Evolutionary conservation across 1,284 basidiomycete genomes (phyloP).

Genomic region (Leccinum griseonigrum): DNA sequence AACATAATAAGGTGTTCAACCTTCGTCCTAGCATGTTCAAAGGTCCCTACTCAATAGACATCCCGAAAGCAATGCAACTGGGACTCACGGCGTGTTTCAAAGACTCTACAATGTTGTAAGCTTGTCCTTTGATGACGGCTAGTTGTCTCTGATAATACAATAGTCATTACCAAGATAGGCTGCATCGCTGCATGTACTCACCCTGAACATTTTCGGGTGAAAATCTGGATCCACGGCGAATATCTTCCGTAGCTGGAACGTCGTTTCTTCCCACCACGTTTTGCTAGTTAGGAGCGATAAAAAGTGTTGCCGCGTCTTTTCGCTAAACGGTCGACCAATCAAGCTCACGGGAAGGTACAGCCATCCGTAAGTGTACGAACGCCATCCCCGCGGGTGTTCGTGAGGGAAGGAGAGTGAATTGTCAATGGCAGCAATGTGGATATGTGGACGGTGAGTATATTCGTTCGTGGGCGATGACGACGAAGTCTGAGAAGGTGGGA

Average conservation of each 20-base stretch:
- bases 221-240: constrained; percentile 84
- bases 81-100: constrained; percentile 61
- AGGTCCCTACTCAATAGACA: constrained; percentile 3
- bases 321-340: constrained; percentile 83
- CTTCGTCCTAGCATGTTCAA: constrained; percentile 28
- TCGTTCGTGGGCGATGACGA: constrained; percentile 36
- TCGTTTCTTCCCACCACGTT: constrained; percentile 89
- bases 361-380: constrained; percentile 92
- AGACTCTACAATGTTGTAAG: constrained; percentile 86
- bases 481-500: constrained; percentile 33
- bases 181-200: constrained; percentile 32
- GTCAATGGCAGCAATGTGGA: constrained; percentile 90
- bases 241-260: constrained; percentile 69
- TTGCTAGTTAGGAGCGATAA: constrained; percentile 80
- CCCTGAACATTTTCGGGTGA: constrained; percentile 82
- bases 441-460: constrained; percentile 53
- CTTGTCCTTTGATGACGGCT: constrained; percentile 90
- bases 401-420: constrained; percentile 91
- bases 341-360: constrained; percentile 84
- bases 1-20: constrained; percentile 42
- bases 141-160: constrained; percentile 63
- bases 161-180: constrained; percentile 6
- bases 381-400: constrained; percentile 86
- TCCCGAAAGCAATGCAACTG: neutral
- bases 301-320: constrained; percentile 79